Evolutionary conservation across 305 asterid genomes (phyloP).

Genomic region (Striga hermonthica): DNA sequence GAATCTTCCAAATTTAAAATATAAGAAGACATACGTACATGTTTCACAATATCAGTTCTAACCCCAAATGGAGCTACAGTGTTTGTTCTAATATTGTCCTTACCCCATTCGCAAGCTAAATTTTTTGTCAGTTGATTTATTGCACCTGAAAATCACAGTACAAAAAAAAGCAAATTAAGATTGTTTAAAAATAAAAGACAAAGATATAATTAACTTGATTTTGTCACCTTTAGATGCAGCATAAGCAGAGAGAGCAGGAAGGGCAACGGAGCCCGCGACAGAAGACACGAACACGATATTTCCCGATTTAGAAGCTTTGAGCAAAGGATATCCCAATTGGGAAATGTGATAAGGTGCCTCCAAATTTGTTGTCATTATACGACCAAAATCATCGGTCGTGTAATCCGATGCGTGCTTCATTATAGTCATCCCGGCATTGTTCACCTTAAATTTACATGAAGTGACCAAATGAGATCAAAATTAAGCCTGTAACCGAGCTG

Average conservation of each 20-base stretch:
- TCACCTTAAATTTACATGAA: constrained; percentile 39
- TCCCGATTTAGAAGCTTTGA: constrained; percentile 52
- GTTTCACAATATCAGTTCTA: constrained; percentile 39
- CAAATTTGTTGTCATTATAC: constrained; percentile 46
- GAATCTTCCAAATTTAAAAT: too few relatives aligned
- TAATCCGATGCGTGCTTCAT: constrained; percentile 44
- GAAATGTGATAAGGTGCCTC: constrained; percentile 59
- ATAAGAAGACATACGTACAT: constrained; percentile 30
- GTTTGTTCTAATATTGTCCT: constrained; percentile 52
- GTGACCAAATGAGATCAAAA: too few relatives aligned
- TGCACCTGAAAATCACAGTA: constrained; percentile 40
- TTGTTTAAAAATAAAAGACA: too few relatives aligned
- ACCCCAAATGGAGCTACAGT: constrained; percentile 63
- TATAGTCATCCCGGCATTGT: constrained; percentile 55
- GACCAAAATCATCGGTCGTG: constrained; percentile 41
- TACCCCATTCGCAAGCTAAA: constrained; percentile 69
- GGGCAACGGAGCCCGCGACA: constrained; percentile 52
- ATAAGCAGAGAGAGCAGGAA: constrained; percentile 61
- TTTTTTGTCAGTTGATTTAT: constrained; percentile 60
- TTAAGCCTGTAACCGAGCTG: too few relatives aligned
- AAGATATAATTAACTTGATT: too few relatives aligned
- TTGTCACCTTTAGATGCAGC: constrained; percentile 57
- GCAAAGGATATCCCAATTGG: constrained; percentile 60
- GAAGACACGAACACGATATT: constrained; percentile 71
- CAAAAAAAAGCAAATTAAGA: too few relatives aligned